phyloP scores from a whole-genome alignment of 2,329 filamentous ascomycete genomes.

The Aspergillus ochraceus region DNA sequence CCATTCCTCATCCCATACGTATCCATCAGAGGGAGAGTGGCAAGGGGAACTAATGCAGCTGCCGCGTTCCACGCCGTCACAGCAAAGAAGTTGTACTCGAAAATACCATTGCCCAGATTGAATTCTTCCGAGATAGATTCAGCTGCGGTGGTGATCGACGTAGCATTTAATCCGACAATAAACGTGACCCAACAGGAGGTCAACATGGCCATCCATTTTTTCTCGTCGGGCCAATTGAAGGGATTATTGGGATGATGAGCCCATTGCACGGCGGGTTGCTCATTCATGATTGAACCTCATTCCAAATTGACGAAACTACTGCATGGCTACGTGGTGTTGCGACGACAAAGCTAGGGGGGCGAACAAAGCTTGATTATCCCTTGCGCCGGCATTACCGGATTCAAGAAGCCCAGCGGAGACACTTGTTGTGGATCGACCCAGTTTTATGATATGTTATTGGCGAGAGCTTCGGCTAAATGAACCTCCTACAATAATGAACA shows the following conservation, averaged over 20 bases:
- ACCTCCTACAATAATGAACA: slow-evolving; percentile 2
- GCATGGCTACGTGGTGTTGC: neutral
- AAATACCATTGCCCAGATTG: slow-evolving; percentile 12
- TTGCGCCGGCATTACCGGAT: neutral
- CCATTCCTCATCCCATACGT: slow-evolving; percentile 19
- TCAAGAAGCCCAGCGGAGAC: neutral
- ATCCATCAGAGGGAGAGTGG: slow-evolving; percentile 21
- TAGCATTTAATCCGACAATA: slow-evolving; percentile 20
- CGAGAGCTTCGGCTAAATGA: neutral
- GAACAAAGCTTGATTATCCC: neutral
- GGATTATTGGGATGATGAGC: slow-evolving; percentile 16
- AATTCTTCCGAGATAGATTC: slow-evolving; percentile 16
- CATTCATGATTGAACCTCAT: neutral
- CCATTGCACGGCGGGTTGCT: slow-evolving; percentile 6
- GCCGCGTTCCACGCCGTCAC: slow-evolving; percentile 22
- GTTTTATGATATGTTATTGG: neutral
- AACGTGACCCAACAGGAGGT: slow-evolving; percentile 20
- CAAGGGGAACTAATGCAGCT: slow-evolving; percentile 18
- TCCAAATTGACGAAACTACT: neutral
- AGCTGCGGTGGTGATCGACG: slow-evolving; percentile 20
- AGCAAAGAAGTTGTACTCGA: slow-evolving; percentile 22
- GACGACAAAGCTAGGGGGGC: neutral
- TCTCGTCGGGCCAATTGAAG: slow-evolving; percentile 18
- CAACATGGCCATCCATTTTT: slow-evolving; percentile 21
- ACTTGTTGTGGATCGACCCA: neutral